A percentile compares a stretch with the other conserved stretches of the same genome.
These are phyloP conservation scores for Artemisia argyi DNA, from an alignment of 129 eudicot genomes.

Conservation along the genomic window DNA sequence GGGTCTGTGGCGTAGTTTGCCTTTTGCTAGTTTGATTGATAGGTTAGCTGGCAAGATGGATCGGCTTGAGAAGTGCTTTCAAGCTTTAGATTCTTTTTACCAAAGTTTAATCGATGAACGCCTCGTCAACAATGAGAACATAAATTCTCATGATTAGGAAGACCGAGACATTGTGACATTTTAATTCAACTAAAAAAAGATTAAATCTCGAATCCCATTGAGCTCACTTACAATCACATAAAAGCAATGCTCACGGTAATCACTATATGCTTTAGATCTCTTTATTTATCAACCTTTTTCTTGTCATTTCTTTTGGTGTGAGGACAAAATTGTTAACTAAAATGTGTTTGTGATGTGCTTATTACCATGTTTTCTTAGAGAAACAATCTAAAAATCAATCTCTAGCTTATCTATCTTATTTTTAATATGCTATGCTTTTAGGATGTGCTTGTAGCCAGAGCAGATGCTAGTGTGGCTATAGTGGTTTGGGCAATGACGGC, in stretches of 20 bases:
- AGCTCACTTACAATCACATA: constrained; percentile 16
- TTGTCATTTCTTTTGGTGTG: neutral
- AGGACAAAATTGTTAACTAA: neutral
- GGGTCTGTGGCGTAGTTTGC: constrained; percentile 31
- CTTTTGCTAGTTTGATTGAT: constrained; percentile 39
- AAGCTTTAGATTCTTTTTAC: constrained; percentile 25
- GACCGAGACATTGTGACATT: neutral
- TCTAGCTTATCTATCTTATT: too few relatives aligned
- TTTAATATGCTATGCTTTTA: neutral
- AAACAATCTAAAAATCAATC: too few relatives aligned
- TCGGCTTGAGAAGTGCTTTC: constrained; percentile 30
- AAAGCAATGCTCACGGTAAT: constrained; percentile 28
- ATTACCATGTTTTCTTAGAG: neutral
- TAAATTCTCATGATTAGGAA: neutral
- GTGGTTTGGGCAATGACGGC: constrained; percentile 47
- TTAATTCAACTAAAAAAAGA: neutral
- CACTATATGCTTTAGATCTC: constrained; percentile 13
- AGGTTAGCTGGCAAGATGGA: constrained; percentile 20
- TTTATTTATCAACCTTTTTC: neutral
- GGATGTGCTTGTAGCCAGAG: constrained; percentile 39
- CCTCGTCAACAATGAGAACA: neutral
- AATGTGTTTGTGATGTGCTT: neutral
- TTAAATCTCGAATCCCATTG: neutral
- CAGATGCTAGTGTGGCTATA: constrained; percentile 38
- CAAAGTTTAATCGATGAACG: constrained; percentile 13